These are phyloP conservation scores for Trichoderma brevicompactum DNA, from an alignment of 2,329 filamentous ascomycete genomes.

Conservation along the genomic window DNA sequence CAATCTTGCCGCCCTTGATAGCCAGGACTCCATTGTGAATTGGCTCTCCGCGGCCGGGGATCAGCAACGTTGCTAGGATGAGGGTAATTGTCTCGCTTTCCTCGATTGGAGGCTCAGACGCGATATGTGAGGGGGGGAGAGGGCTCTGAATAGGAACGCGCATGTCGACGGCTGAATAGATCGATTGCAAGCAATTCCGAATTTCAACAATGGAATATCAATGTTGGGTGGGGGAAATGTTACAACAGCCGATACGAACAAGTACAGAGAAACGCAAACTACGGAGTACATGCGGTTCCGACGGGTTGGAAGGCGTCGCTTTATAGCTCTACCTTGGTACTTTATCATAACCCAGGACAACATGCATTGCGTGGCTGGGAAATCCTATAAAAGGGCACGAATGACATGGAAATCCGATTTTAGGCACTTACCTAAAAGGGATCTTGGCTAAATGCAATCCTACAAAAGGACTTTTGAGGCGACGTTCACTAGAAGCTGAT, in stretches of 20 bases:
- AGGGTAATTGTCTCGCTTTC: slow-evolving; percentile 29
- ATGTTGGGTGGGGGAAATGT: no score
- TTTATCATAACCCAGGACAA: neutral
- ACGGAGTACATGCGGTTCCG: neutral
- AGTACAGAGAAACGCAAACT: neutral
- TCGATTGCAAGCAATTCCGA: neutral
- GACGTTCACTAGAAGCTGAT: neutral
- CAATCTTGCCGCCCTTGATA: slow-evolving; percentile 44
- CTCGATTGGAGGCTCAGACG: slow-evolving; percentile 15
- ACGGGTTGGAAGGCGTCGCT: neutral
- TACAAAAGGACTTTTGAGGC: slow-evolving; percentile 4
- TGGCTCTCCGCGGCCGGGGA: slow-evolving; percentile 46
- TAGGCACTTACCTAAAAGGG: slow-evolving; percentile 16
- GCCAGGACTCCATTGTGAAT: slow-evolving; percentile 42
- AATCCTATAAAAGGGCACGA: neutral
- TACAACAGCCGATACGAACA: neutral
- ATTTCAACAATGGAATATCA: no score
- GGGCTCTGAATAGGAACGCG: slow-evolving; percentile 27
- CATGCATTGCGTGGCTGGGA: neutral
- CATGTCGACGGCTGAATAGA: slow-evolving; percentile 12
- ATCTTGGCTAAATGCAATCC: slow-evolving; percentile 17
- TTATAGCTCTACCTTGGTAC: neutral
- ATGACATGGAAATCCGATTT: neutral
- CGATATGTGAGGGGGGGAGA: slow-evolving; percentile 23
- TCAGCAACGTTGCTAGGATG: slow-evolving; percentile 41